Base-by-base conservation (phyloP, 495 filamentous ascomycete species). In the Penicillium odoratum region DNA sequence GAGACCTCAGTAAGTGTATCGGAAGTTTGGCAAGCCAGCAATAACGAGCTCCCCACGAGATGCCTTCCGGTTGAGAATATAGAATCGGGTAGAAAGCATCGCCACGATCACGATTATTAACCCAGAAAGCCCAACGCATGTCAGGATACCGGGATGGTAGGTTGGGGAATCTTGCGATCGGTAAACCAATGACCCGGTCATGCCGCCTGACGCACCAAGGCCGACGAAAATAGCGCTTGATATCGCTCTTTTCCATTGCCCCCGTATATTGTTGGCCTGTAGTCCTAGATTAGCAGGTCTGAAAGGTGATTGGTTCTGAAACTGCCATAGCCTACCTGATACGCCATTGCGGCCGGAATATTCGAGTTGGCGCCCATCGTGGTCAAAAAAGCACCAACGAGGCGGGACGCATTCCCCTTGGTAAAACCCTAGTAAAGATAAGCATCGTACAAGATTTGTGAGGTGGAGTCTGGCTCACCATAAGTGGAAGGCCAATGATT, bases 321-420 rank as follows among this genome's bases (percentile, higher is more conserved):
- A 33, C 7, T 6, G 15, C 5, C 11, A 8, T 53, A 25, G 40
- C 60, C 55, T 60, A 79, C 59, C 54, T 86, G 82, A 64, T 83
- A 85, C 6, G 81, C 74, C 74, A 87, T 66, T 2, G 72, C 67
- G 3, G 61, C 64, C 5, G 69, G 84, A 13, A 83, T 71, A 66
- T 85, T 85, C 9, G 80, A 72, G 63, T 86, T 85, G 42, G 71
- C 73, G 16, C 77, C 77, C 28, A 81, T 80, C 7, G 79, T 82
- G 55, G 74, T 73, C n/a, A 86, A 67, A 74, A 86, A 87, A 26
- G 81, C 78, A 33, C 83, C 83, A 50, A 86, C 80, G 65, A 85
- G 83, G 34, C 81, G 78, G 25, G 76, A 74, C 25, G 63, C 74
- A 15, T 70, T 62, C 59, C 69, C 73, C 5, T 61, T 38, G 21